Evolutionary conservation across 2,329 filamentous ascomycete genomes (phyloP).

Genomic region (Penicillium hesseltinei): DNA sequence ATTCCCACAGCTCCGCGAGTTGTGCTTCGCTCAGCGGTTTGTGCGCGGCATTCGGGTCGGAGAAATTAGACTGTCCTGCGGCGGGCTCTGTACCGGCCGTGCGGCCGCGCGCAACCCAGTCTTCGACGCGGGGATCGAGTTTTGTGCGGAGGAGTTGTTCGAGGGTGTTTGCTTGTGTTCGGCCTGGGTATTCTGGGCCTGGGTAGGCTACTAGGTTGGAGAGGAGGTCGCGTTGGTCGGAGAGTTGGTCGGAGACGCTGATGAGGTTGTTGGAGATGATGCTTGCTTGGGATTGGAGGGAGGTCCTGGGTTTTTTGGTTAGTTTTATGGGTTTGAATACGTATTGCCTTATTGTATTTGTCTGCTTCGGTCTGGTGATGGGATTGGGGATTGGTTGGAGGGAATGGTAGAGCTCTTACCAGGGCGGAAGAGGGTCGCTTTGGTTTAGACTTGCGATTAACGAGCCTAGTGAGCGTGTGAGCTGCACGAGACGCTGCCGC

Average conservation of each 20-base stretch:
- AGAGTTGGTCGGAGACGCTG: conserved; percentile 64
- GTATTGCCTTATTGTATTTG: too few relatives aligned
- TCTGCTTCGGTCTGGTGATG: background rate
- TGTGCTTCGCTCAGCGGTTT: conserved; percentile 46
- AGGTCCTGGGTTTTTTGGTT: conserved; percentile 52
- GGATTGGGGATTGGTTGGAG: background rate
- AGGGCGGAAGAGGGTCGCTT: conserved; percentile 65
- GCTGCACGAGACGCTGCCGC: conserved; percentile 65
- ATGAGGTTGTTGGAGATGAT: conserved; percentile 71
- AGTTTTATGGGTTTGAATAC: background rate
- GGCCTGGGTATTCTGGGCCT: conserved; percentile 70
- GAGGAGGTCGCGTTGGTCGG: conserved; percentile 66
- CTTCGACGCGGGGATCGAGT: conserved; percentile 73
- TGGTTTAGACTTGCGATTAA: conserved; percentile 61
- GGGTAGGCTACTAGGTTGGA: conserved; percentile 71
- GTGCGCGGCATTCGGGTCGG: conserved; percentile 1
- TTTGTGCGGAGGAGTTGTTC: conserved; percentile 76
- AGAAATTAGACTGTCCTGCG: background rate
- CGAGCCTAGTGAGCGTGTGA: conserved; percentile 66
- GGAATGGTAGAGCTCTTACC: conserved; percentile 49
- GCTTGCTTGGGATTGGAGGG: conserved; percentile 67
- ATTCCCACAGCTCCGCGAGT: conserved; percentile 60
- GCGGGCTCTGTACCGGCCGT: conserved; percentile 34
- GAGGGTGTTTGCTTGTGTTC: conserved; percentile 61
- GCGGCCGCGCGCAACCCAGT: conserved; percentile 66